These are phyloP conservation scores for Cucurbita pepo DNA, from an alignment of 306 rosid genomes.

Conservation along the genomic window DNA sequence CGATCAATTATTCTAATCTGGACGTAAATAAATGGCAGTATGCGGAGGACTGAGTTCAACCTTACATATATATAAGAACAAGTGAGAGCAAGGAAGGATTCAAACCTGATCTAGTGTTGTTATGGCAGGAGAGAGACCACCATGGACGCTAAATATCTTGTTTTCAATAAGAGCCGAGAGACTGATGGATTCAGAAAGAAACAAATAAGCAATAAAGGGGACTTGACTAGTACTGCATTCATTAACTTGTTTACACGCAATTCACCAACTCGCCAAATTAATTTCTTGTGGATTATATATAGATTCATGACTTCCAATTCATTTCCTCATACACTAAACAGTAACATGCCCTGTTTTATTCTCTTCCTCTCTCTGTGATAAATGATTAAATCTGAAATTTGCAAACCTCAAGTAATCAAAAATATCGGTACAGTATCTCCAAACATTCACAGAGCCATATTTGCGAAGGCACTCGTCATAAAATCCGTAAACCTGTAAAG, in stretches of 20 bases:
- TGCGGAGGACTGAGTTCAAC: neutral
- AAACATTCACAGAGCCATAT: constrained; percentile 95
- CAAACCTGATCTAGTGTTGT: constrained; percentile 86
- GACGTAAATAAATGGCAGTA: constrained; percentile 1
- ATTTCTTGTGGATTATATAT: neutral
- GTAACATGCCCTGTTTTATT: neutral
- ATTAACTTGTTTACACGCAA: neutral
- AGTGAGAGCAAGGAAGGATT: neutral
- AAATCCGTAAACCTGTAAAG: constrained; percentile 91
- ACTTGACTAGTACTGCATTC: neutral
- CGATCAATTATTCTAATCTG: constrained; percentile 92
- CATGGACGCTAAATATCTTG: constrained; percentile 89
- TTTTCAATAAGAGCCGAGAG: constrained; percentile 92
- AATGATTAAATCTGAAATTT: constrained; percentile 4
- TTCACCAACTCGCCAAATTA: neutral
- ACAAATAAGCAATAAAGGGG: constrained; percentile 9
- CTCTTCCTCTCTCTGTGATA: neutral
- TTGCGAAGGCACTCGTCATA: constrained; percentile 98
- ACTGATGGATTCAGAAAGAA: constrained; percentile 30
- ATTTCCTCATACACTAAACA: neutral
- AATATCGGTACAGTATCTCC: constrained; percentile 99
- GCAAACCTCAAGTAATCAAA: constrained; percentile 87
- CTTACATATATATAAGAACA: neutral
- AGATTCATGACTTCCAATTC: neutral
- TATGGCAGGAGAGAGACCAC: constrained; percentile 96